These are phyloP conservation scores for Teratosphaeria viscida DNA, from an alignment of 2,329 filamentous ascomycete species.

Conservation along the genomic window DNA sequence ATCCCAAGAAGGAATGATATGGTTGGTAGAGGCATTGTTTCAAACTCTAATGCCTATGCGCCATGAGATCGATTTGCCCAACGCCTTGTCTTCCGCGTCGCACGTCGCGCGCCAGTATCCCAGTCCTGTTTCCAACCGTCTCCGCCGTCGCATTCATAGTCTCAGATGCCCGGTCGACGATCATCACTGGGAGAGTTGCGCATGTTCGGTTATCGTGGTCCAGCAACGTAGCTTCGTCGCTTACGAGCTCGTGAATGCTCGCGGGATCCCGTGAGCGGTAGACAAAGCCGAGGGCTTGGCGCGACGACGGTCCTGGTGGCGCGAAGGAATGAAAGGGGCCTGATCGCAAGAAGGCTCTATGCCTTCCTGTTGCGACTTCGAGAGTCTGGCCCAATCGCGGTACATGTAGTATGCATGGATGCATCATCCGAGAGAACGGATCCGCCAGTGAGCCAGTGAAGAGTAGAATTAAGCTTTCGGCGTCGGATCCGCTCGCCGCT, in stretches of 20 bases:
- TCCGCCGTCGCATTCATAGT: not conserved
- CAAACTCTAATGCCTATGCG: conserved; percentile 7
- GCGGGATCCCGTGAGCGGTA: not conserved
- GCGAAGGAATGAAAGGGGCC: not conserved
- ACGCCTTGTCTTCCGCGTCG: not conserved
- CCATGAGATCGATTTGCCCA: conserved; percentile 12
- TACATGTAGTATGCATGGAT: not conserved
- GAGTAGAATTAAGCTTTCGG: not conserved
- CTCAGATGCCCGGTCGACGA: not conserved
- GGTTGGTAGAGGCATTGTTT: conserved; percentile 36
- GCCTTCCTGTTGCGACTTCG: not conserved
- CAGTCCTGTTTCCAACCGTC: not conserved
- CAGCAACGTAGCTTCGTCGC: not conserved
- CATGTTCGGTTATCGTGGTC: not conserved
- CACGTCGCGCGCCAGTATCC: not conserved
- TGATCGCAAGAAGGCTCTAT: not conserved
- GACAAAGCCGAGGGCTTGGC: not conserved
- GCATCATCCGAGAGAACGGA: not conserved
- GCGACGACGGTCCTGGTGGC: not conserved
- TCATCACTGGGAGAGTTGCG: not conserved
- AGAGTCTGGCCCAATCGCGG: not conserved
- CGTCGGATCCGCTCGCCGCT: not conserved
- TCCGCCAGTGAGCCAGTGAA: not conserved
- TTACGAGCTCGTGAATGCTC: not conserved
- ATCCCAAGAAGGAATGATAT: conserved; percentile 72